phyloP scores from a whole-genome alignment of 257 asterid species.

The Hygrophila difformis region DNA sequence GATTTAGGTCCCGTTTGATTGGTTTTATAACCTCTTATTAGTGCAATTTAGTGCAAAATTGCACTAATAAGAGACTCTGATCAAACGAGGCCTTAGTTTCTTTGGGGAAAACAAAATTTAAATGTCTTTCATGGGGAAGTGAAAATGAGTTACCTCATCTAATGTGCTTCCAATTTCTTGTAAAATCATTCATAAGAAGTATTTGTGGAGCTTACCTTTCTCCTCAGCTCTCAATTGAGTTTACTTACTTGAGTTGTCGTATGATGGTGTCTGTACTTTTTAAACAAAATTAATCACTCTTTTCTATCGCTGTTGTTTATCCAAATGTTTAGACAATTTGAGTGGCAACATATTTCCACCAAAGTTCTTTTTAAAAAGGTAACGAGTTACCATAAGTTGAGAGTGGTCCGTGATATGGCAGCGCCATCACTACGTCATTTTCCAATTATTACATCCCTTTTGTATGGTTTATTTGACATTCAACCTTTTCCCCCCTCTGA shows the following conservation, averaged over 20 bases:
- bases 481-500: too few relatives aligned
- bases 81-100: too few relatives aligned
- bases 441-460: too few relatives aligned
- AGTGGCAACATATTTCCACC: background rate
- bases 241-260: too few relatives aligned
- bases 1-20: too few relatives aligned
- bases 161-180: constrained; percentile 4
- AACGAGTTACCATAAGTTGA: background rate
- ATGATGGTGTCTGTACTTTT: background rate
- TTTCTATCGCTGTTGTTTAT: background rate
- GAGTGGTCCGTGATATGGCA: background rate
- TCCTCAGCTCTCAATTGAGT: too few relatives aligned
- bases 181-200: too few relatives aligned
- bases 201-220: too few relatives aligned
- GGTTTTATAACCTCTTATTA: too few relatives aligned
- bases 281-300: background rate
- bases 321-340: background rate
- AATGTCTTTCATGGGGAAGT: background rate
- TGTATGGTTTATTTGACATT: background rate
- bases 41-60: too few relatives aligned
- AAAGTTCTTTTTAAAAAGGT: background rate
- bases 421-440: too few relatives aligned
- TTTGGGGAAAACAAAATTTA: background rate
- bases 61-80: too few relatives aligned
- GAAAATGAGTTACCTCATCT: background rate